Base-by-base conservation (phyloP, 441 rosid species). In the Syzygium syzygioides region DNA sequence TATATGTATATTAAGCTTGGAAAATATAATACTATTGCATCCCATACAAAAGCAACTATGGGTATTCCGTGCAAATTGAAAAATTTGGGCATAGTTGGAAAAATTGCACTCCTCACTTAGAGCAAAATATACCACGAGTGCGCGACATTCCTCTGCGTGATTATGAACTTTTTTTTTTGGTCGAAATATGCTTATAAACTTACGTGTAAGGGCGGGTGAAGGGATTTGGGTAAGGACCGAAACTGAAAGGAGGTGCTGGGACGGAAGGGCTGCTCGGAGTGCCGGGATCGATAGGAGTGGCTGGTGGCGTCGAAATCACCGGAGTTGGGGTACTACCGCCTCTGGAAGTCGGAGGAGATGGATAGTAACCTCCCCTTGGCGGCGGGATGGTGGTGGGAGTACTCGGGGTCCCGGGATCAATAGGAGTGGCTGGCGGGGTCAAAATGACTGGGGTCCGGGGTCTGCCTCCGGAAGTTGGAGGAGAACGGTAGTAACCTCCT, bases 161-260 rank as follows among this genome's bases (percentile, higher is more conserved):
- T 71, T 14, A 37, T 71, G 25, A 56, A 93, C 96, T 91, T 91
- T 45, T 45, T 7, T 7, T 45, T 45, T 45, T 45, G 48, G 48
- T 45, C 48, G 48, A 45, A 45, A 45, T 45, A n/a, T 71, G 17
- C 3, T 71, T 14, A 37, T 71, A 45, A 56, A 93, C 96, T 92
- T 91, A 95, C 97, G 89, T 93, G 96, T 95, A 95, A 66, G 97
- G 91, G 88, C 96, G 95, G 30, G 93, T 90, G 86, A 87, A 14
- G 68, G 95, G 93, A 88, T 87, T 87, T 34, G 23, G 37, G 30
- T 79, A 79, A 15, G 96, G 96, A 87, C 91, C 93, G 50, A 94
- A 95, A 28, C 89, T 41, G 86, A 50, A 94, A 52, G 96, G 96
- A 91, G 95, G 93, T 6, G 92, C 41, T 76, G 57, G 91, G 90